Percentiles rank a stretch among this genome's conserved stretches.
Evolutionary conservation across 768 basidiomycete species (phyloP).

Genomic region (Trametopsis cervina): DNA sequence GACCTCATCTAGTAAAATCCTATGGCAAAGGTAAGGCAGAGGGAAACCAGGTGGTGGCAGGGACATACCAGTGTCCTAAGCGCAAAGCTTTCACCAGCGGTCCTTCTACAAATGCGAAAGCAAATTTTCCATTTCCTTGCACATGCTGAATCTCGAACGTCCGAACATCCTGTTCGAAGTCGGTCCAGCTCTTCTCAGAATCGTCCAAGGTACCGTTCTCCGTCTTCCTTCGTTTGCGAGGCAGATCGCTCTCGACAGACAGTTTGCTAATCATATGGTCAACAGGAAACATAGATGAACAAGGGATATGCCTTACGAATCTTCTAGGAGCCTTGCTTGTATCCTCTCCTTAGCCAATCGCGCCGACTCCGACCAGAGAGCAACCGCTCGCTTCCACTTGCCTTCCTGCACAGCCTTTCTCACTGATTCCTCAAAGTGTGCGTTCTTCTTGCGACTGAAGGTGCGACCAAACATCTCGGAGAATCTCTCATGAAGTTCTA

Average conservation of each 20-base stretch:
- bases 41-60: neutral
- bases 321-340: constrained; percentile 26
- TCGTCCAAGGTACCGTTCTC: constrained; percentile 35
- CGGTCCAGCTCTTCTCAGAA: constrained; percentile 54
- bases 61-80: constrained; percentile 79
- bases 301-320: constrained; percentile 14
- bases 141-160: constrained; percentile 88
- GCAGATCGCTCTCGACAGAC: constrained; percentile 31
- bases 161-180: constrained; percentile 59
- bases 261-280: neutral
- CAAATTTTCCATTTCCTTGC: constrained; percentile 82
- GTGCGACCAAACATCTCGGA: constrained; percentile 75
- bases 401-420: constrained; percentile 74
- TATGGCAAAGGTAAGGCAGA: constrained; percentile 24
- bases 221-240: constrained; percentile 68
- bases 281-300: no score
- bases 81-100: constrained; percentile 89
- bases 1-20: constrained; percentile 94
- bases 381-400: constrained; percentile 80
- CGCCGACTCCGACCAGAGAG: constrained; percentile 76
- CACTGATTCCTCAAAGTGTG: constrained; percentile 75
- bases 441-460: constrained; percentile 87
- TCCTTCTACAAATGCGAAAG: constrained; percentile 93
- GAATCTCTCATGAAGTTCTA: constrained; percentile 65
- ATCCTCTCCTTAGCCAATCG: constrained; percentile 66